Percentiles rank a stretch among this genome's conserved stretches.
Evolutionary conservation across 2,329 filamentous ascomycete species (phyloP).

Genomic region (Westerdykella aurantiaca): DNA sequence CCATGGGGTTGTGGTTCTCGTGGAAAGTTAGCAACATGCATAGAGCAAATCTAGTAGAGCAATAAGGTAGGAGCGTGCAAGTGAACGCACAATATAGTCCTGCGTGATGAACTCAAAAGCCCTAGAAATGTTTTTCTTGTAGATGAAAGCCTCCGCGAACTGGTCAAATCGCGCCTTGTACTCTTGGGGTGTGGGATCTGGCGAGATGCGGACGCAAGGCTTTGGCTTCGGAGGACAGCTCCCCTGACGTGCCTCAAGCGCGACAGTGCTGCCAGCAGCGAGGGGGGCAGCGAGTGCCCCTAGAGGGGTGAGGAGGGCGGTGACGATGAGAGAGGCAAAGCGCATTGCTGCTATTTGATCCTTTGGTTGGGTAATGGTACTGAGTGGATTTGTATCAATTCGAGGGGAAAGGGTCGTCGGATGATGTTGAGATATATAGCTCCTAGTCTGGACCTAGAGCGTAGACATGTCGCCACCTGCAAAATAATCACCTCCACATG

Average conservation of each 20-base stretch:
- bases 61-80: neutral
- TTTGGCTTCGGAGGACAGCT: constrained; percentile 15
- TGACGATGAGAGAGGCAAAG: constrained; percentile 8
- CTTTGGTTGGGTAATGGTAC: too few relatives aligned
- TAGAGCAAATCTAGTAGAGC: neutral
- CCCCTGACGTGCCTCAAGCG: constrained; percentile 10
- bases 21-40: neutral
- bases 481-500: too few relatives aligned
- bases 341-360: constrained; percentile 10
- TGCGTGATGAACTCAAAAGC: constrained; percentile 24
- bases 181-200: constrained; percentile 8
- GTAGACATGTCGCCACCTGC: too few relatives aligned
- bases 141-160: constrained; percentile 26
- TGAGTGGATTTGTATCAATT: too few relatives aligned
- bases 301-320: constrained; percentile 12
- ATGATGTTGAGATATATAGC: too few relatives aligned
- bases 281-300: constrained; percentile 13
- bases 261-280: neutral
- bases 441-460: too few relatives aligned
- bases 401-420: too few relatives aligned
- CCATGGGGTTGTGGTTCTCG: constrained; percentile 28
- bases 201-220: constrained; percentile 17
- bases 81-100: constrained; percentile 22
- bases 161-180: constrained; percentile 13
- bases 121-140: constrained; percentile 22